A percentile compares a stretch with the other conserved stretches of the same genome.
Evolutionary conservation across 768 basidiomycete species (phyloP).

Genomic region (Butyriboletus loyo): DNA sequence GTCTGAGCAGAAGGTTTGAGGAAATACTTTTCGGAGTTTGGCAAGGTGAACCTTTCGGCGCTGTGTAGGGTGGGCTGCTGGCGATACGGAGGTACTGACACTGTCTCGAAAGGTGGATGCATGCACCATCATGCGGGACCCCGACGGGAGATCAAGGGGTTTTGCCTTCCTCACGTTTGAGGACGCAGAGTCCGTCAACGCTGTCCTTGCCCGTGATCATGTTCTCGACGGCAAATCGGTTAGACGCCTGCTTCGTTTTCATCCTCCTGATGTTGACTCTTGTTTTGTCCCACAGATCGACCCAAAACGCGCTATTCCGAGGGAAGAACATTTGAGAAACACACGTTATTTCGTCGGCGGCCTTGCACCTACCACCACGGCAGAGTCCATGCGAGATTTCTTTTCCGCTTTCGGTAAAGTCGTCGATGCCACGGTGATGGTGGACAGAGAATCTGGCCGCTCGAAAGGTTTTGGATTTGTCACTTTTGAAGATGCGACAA

Average conservation of each 20-base stretch:
- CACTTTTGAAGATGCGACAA: slow-evolving; percentile 66
- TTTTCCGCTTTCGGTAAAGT: slow-evolving; percentile 75
- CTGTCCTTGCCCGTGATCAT: slow-evolving; percentile 67
- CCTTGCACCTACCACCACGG: slow-evolving; percentile 61
- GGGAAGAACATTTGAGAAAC: slow-evolving; percentile 72
- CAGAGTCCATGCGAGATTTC: slow-evolving; percentile 68
- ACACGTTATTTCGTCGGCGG: slow-evolving; percentile 84
- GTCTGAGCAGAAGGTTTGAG: slow-evolving; percentile 52
- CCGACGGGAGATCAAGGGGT: slow-evolving; percentile 68
- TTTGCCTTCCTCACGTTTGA: slow-evolving; percentile 86
- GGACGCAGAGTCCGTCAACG: slow-evolving; percentile 57
- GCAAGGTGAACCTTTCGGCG: slow-evolving; percentile 48
- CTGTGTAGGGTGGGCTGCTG: neutral
- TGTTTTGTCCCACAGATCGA: slow-evolving; percentile 55
- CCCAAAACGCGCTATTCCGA: slow-evolving; percentile 83
- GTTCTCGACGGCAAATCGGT: slow-evolving; percentile 78
- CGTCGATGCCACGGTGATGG: slow-evolving; percentile 83
- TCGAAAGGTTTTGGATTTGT: slow-evolving; percentile 87
- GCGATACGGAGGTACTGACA: slow-evolving; percentile 9
- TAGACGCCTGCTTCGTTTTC: slow-evolving; percentile 16
- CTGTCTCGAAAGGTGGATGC: slow-evolving; percentile 57
- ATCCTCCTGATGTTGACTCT: neutral
- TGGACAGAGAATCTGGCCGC: slow-evolving; percentile 70
- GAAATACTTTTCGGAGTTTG: slow-evolving; percentile 78
- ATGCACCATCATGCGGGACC: slow-evolving; percentile 84